Evolutionary conservation across 805 yeast genomes (phyloP), one percentile per base, ranked within the genome.

Genomic region (Debaryomyces hansenii): DNA sequence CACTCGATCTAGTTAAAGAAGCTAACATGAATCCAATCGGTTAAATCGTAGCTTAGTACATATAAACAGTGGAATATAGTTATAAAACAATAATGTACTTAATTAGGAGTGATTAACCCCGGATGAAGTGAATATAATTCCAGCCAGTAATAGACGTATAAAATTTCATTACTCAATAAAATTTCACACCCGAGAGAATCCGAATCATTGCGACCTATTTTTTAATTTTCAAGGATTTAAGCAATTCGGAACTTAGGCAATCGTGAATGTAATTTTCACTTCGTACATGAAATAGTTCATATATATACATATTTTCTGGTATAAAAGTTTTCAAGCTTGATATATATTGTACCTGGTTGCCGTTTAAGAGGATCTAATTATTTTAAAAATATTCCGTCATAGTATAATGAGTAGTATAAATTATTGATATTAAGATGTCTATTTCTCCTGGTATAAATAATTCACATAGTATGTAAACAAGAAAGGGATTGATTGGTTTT

Each of bases 181-280:
- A 7, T 24, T 35, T 35, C n/a, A 15, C 24, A 35, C 38, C 38
- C 38, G 38, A 35, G 24, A 35, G 38, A n/a, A 20, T 20, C 38
- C 38, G 38, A 18, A 35, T 16, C 34, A 35, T 16, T 18, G 20
- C 38, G 38, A 35, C 38, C 38, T 35, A 11, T 16, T 35, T 35
- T 35, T 35, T 35, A 11, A 18, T 35, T 35, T 35, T 35, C 16
- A 31, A 31, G 34, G 34, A 31, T 4, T n/a, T 14, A 31, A n/a
- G 34, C 16, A 31, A 31, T 31, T 31, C 14, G 16, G 16, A 6
- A 31, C 7, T n/a, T 31, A 31, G 34, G 16, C 34, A 24, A n/a
- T 14, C 34, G 14, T 31, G 34, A n/a, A n/a, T 5, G 10, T 28
- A 28, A 31, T 5, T 31, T n/a, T 12, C 34, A 11, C 16, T 31